Conservation (phyloP, 169 alveolate genomes). For the Eimeria acervulina region DNA sequence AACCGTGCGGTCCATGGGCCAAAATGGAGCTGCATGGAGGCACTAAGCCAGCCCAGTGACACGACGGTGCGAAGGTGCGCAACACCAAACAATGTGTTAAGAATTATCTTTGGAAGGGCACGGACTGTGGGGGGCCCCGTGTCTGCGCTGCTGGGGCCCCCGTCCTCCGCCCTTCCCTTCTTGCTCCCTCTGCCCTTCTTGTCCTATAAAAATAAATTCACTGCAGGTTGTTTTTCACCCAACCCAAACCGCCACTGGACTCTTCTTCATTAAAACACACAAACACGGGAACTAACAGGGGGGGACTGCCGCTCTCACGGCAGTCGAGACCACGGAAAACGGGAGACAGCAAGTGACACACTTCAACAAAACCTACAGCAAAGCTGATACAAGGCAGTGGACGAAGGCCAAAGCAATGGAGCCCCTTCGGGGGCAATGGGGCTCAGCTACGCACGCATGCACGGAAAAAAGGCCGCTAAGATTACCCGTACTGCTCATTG, state of each 20-base stretch:
- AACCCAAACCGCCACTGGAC: not conserved
- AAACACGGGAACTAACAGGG: not conserved
- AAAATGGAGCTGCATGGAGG: not conserved
- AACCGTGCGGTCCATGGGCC: not conserved
- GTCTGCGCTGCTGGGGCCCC: slow-evolving; percentile 25
- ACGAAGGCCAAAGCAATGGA: not conserved
- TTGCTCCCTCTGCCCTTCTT: not conserved
- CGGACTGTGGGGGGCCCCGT: slow-evolving; percentile 34
- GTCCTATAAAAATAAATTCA: not conserved
- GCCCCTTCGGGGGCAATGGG: slow-evolving; percentile 22
- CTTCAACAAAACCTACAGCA: not conserved
- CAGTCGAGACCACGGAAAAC: not conserved
- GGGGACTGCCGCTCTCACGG: not conserved
- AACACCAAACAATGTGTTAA: not conserved
- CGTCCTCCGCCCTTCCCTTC: slow-evolving; percentile 47
- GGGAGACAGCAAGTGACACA: not conserved
- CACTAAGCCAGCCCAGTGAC: not conserved
- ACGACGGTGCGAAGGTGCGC: not conserved
- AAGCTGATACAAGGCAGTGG: not conserved
- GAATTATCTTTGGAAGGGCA: slow-evolving; percentile 11
- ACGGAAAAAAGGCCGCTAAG: not conserved
- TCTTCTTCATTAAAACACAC: not conserved
- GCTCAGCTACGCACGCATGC: slow-evolving; percentile 62
- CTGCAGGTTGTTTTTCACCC: not conserved
- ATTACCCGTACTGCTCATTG: not conserved